Evolutionary conservation across 2,329 filamentous ascomycete genomes (phyloP), one percentile per base, ranked within the genome.

Genomic region (Westerdykella sp.): DNA sequence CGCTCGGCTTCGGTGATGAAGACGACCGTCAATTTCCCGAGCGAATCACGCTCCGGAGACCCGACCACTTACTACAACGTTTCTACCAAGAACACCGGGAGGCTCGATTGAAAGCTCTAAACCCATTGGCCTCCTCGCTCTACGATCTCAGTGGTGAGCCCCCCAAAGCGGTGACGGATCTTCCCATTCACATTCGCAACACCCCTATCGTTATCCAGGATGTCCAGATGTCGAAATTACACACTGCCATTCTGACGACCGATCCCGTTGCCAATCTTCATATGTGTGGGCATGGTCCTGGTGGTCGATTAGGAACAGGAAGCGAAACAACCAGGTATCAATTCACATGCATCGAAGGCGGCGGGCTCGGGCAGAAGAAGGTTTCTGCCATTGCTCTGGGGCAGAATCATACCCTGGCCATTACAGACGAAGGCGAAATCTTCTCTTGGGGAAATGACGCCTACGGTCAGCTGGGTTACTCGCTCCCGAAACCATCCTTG

Each of bases 21-120:
- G 89, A 96, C 63, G 91, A 98, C 61, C 82, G 93, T 3, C 90
- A 97, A 51, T 95, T 85, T 57, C 93, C 93, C 0, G 93, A 97
- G 63, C 84, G 88, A 9, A 81, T 96, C 10, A 72, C 76, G 25
- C 67, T 97, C 28, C 79, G 81, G 43, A 81, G 91, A 13, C 88
- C 93, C 0, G 82, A 87, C 18, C 81, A 87, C 59, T 73, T 97
- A 1, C 66, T 95, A 12, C 78, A 80, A 39, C 76, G 81, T 37
- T 87, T 95, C 52, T 81, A 88, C 57, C 73, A 78, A 30, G 84
- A 90, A 52, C 78, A 85, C 54, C 69, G 83, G 5, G 73, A 77
- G 23, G 62, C 76, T 32, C 56, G 65, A 37, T 58, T 55, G 16
- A 61, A 66, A 40, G 62, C 54, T n/a, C 69, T 69, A 37, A 15